Base-by-base conservation (phyloP, 208 protist genomes). In the Wallacemonas sp. region DNA sequence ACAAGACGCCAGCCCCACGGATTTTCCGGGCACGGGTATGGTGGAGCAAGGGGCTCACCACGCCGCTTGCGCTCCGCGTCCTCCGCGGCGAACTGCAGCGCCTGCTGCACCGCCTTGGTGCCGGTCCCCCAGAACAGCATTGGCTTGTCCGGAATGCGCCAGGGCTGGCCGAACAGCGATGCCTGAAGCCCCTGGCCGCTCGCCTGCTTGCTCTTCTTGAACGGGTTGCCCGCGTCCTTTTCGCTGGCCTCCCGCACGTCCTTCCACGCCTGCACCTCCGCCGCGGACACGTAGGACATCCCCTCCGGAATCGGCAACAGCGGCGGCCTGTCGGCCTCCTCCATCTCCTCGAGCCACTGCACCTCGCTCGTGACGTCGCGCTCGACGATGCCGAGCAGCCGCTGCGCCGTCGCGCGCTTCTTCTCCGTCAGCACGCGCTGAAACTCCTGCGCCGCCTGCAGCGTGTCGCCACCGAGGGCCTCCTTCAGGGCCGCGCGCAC, bases 121-220 rank as follows among this genome's bases (percentile, higher is more conserved):
- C 89, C 89, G 0, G 89, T 95, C 26, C 89, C 89, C 87, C 89
- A 95, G 71, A 95, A 95, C 4, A 95, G 76, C 70, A 89, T 74
- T 38, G 89, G 89, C 73, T 85, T 82, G 67, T 92, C 86, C 20
- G 89, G 86, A 33, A 92, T 65, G 14, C 76, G 73, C 79, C 89
- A 91, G 31, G 76, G 69, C 74, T 93, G 86, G 18, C 84, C 86
- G 46, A 95, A 70, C 8, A 95, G 65, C 14, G 76, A 71, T 18
- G 88, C 74, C 69, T 85, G 74, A 28, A 90, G 88, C 23, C 42
- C 57, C 11, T 55, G 59, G 54, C 18, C 63, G 23, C 12, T 41
- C 3, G 11, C 29, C n/a, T 36, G 4, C 57, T 64, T 64, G n/a
- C 61, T 55, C 57, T 79, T 73, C 29, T 63, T 67, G 41, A 95